phyloP scores from a whole-genome alignment of 1,139 yeast species.

The Cylindricascospora bacillispora region DNA sequence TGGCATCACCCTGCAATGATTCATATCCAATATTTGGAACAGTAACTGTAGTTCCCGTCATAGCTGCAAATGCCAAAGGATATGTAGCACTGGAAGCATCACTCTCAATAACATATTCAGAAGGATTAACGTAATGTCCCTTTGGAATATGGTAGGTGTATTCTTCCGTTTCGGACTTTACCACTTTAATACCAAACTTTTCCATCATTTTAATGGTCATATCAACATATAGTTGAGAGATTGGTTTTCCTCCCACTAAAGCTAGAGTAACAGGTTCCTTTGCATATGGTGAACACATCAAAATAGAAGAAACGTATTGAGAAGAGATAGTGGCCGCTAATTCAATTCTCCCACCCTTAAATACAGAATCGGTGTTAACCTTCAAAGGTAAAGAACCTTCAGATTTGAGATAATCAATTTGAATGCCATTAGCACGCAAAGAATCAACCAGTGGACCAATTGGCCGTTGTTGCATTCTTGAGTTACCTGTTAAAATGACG shows the following conservation, averaged over 20 bases:
- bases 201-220: constrained; percentile 97
- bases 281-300: constrained; percentile 98
- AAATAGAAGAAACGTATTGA: constrained; percentile 89
- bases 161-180: constrained; percentile 53
- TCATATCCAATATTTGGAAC: constrained; percentile 88
- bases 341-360: constrained; percentile 85
- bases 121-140: constrained; percentile 69
- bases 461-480: constrained; percentile 96
- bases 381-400: constrained; percentile 81
- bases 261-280: constrained; percentile 74
- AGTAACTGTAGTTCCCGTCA: constrained; percentile 86
- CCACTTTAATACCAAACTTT: constrained; percentile 74
- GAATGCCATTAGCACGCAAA: constrained; percentile 63
- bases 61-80: constrained; percentile 96
- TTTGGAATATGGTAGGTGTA: constrained; percentile 85
- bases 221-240: constrained; percentile 87
- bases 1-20: constrained; percentile 94
- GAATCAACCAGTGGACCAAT: constrained; percentile 95
- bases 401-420: constrained; percentile 54
- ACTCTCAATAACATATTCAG: constrained; percentile 79
- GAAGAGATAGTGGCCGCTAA: constrained; percentile 94
- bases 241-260: constrained; percentile 92
- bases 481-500: constrained; percentile 78
- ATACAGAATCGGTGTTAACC: constrained; percentile 55
- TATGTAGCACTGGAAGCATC: constrained; percentile 99